Evolutionary conservation across 2,329 filamentous ascomycete species (phyloP), one percentile per base, ranked within the genome.

Genomic region (Cryphonectria naterciae): DNA sequence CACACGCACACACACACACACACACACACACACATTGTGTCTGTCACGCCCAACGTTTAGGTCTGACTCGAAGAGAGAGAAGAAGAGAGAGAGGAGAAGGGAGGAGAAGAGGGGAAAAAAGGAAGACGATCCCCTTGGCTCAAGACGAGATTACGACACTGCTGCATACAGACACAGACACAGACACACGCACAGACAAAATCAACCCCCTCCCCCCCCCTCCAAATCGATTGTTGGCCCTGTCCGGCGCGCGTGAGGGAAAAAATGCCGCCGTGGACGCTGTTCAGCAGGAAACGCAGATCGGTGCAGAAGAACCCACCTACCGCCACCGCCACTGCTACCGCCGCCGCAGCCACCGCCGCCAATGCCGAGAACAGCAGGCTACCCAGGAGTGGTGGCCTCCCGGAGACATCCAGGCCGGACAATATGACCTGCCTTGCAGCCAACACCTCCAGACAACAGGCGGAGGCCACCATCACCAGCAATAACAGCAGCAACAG

Each of bases 261-360:
- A 68, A 63, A 63, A 35, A 68, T 68, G 67, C 67, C 67, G 32
- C 49, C 67, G 60, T 64, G 67, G 58, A 64, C 58, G 43, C 49
- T 68, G 19, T 68, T 68, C 46, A 63, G 58, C 58, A 63, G 58
- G 49, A 68, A 63, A 35, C 67, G 67, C 37, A 68, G 32, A 63
- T 56, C 67, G n/a, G 52, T 54, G 43, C 58, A 63, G 13, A 32
- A n/a, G 43, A 65, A 32, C 41, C 43, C 61, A 46, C 61, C 61
- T n/a, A 39, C 61, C 61, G 35, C 37, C 35, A 63, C 35, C 52
- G 52, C 52, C 52, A 32, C n/a, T 49, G 46, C 61, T n/a, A 7
- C 37, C 4, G n/a, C 35, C 25, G 25, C 52, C 25, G 17, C 19
- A n/a, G 46, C 46, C 46, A 49, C 46, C 46, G 46, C 35, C 41